Conservation (phyloP, 106 monocot genomes). For the Gastrodia elata region DNA sequence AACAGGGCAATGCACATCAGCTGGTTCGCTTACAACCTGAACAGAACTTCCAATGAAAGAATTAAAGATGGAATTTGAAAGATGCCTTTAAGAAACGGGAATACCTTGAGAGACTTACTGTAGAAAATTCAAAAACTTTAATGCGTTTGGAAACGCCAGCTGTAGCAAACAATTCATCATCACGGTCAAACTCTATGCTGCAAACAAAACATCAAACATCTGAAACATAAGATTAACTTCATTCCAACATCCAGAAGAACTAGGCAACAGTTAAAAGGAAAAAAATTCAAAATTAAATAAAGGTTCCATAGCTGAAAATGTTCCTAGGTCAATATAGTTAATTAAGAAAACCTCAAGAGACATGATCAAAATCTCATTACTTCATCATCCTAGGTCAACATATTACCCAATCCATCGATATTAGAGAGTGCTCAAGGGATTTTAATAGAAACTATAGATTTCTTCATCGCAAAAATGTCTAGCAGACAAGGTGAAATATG, state of each 20-base stretch:
- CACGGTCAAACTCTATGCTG: slow-evolving; percentile 99
- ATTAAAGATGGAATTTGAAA: slow-evolving; percentile 1
- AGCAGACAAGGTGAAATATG: too few relatives aligned
- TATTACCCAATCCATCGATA: too few relatives aligned
- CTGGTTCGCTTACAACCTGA: slow-evolving; percentile 90
- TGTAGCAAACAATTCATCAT: slow-evolving; percentile 98
- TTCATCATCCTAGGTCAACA: too few relatives aligned
- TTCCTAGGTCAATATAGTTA: neutral
- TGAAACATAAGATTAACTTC: neutral
- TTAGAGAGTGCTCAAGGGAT: too few relatives aligned
- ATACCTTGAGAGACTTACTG: slow-evolving; percentile 28
- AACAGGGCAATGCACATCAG: slow-evolving; percentile 83
- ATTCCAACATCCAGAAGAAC: neutral
- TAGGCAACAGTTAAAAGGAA: neutral
- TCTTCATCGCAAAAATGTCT: too few relatives aligned
- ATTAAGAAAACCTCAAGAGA: neutral
- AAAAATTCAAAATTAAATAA: neutral
- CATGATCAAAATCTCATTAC: too few relatives aligned
- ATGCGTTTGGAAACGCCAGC: slow-evolving; percentile 96
- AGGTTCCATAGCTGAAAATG: neutral
- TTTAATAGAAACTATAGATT: too few relatives aligned
- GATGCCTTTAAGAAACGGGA: neutral
- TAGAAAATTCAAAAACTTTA: slow-evolving; percentile 94
- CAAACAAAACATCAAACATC: slow-evolving; percentile 7
- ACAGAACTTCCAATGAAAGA: slow-evolving; percentile 7